Base-by-base conservation (phyloP, 495 filamentous ascomycete genomes). In the Podospora didyma region DNA sequence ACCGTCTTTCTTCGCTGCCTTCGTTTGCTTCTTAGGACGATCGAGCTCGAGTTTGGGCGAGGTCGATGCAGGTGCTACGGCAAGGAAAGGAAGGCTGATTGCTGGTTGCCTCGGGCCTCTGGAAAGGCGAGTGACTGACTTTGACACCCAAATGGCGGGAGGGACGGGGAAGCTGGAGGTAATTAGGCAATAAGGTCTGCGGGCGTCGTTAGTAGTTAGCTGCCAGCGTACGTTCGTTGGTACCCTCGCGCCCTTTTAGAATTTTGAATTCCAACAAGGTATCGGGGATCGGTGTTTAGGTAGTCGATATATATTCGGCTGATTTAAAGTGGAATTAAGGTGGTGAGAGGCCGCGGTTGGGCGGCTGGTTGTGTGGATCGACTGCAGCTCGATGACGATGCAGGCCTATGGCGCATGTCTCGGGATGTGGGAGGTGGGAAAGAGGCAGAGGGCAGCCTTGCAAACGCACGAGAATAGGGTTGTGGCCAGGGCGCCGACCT, bases 381-480 rank as follows among this genome's bases (percentile, higher is more conserved):
- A 52, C 65, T 71, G 68, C 68, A 67, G 62, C 64, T 65, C 62
- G 66, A 71, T 71, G 68, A 71, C 68, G 66, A 62, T 64, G 64
- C 68, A 61, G 60, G 45, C 62, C 62, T 65, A 61, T 65, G 57
- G 63, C 59, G 62, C 63, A 66, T 63, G 59, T 60, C 59, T 69
- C 68, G 68, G 68, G 63, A 70, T 63, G 68, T 69, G 66, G 63
- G 68, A 62, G 61, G 51, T 42, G 39, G n/a, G 3, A 42, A 17
- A 42, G 39, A 42, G 39, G n/a, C 14, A 41, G 39, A 16, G 7
- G 39, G 46, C 23, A 14, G 28, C 28, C 19, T 53, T 10, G 22
- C 51, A 31, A 31, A 16, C n/a, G 39, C 39, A 42, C 39, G 39
- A 42, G 39, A 42, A 39, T 39, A 42, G 49, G 17, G 28, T 51